A percentile compares a stretch with the other conserved stretches of the same genome.
Evolutionary conservation across 2,329 filamentous ascomycete genomes (phyloP).

Genomic region (Cyclaneusma minus): DNA sequence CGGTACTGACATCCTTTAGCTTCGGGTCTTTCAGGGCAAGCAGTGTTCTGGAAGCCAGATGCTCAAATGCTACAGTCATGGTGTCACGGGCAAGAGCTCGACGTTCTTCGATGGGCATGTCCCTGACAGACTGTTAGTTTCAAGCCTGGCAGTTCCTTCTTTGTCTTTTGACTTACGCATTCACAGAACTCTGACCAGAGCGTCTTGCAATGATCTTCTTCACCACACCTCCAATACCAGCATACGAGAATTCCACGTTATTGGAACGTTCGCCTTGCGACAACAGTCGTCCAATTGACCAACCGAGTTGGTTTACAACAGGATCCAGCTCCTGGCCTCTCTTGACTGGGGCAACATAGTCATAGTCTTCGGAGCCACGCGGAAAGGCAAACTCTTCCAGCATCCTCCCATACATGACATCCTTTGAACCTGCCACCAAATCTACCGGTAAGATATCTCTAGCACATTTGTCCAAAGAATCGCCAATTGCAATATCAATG

Average conservation of each 20-base stretch:
- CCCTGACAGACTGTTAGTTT: too few species aligned
- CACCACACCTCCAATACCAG: constrained; percentile 51
- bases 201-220: constrained; percentile 44
- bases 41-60: constrained; percentile 61
- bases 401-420: constrained; percentile 65
- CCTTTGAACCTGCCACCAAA: constrained; percentile 34
- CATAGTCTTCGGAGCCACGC: constrained; percentile 19
- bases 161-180: too few species aligned
- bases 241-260: constrained; percentile 56
- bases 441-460: constrained; percentile 54
- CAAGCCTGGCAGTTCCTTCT: constrained; percentile 20
- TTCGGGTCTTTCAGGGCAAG: constrained; percentile 39
- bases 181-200: constrained; percentile 1
- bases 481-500: constrained; percentile 73
- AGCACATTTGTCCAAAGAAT: constrained; percentile 77
- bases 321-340: constrained; percentile 41
- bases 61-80: constrained; percentile 77
- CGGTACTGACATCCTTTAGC: constrained; percentile 27
- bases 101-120: constrained; percentile 43
- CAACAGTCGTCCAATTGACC: constrained; percentile 56
- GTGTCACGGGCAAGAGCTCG: constrained; percentile 52
- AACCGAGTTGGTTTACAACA: constrained; percentile 36
- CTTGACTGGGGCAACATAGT: constrained; percentile 28
- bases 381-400: constrained; percentile 72
- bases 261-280: constrained; percentile 25